These are phyloP conservation scores for Phytopythium ostracodes DNA, from an alignment of 352 stramenopile species.

Conservation along the genomic window DNA sequence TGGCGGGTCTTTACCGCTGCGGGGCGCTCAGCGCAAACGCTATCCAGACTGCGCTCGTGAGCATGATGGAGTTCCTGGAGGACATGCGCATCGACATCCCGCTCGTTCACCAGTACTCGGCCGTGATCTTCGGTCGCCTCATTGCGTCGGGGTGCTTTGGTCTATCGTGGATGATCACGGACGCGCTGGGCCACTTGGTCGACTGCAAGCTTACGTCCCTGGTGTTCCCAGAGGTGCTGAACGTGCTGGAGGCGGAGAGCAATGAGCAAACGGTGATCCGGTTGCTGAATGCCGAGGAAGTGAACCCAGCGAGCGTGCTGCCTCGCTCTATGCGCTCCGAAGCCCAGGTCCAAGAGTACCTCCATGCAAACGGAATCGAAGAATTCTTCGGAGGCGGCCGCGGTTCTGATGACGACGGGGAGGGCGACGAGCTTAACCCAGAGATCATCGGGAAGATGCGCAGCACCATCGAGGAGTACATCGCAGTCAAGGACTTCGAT, in stretches of 20 bases:
- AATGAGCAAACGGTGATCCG: constrained; percentile 56
- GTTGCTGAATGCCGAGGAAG: constrained; percentile 80
- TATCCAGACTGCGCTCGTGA: constrained; percentile 66
- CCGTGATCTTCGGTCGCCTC: constrained; percentile 65
- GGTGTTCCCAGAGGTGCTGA: constrained; percentile 71
- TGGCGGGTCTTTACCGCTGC: constrained; percentile 73
- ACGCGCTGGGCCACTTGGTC: constrained; percentile 44
- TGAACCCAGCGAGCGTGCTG: constrained; percentile 47
- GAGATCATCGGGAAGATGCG: constrained; percentile 62
- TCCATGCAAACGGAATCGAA: constrained; percentile 59
- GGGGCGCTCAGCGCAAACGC: constrained; percentile 58
- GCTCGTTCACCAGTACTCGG: constrained; percentile 77
- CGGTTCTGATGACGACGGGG: constrained; percentile 36
- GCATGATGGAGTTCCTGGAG: constrained; percentile 79
- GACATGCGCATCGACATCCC: constrained; percentile 86
- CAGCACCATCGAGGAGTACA: constrained; percentile 72
- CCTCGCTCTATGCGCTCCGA: constrained; percentile 41
- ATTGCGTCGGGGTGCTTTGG: constrained; percentile 80
- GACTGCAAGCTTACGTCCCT: constrained; percentile 60
- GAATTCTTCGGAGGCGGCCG: constrained; percentile 53
- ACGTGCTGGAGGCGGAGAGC: constrained; percentile 70
- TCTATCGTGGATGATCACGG: constrained; percentile 74
- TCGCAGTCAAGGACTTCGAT: constrained; percentile 66
- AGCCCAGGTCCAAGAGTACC: constrained; percentile 44
- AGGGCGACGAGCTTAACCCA: constrained; percentile 55